Evolutionary conservation across 352 stramenopile species (phyloP).

Genomic region (Peronospora tabacina): DNA sequence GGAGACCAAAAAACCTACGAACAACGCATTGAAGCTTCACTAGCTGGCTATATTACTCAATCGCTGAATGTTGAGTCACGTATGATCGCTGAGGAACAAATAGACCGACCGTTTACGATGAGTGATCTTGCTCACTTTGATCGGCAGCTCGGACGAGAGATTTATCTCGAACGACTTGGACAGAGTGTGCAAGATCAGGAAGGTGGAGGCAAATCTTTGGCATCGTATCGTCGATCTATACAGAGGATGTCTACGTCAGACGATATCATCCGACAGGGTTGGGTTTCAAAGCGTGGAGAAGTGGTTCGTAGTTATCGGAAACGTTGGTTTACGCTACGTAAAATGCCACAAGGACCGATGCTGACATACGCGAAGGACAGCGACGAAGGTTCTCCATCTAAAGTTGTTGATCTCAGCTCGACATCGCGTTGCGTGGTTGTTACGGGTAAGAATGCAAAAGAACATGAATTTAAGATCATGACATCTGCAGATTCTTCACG

Average conservation of each 20-base stretch:
- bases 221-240: constrained; percentile 60
- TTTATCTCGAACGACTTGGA: constrained; percentile 65
- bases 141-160: constrained; percentile 53
- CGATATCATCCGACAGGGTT: constrained; percentile 52
- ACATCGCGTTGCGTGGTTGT: constrained; percentile 62
- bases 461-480: constrained; percentile 70
- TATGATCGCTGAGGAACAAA: constrained; percentile 23
- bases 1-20: constrained; percentile 47
- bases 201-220: constrained; percentile 45
- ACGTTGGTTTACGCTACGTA: constrained; percentile 71
- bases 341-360: constrained; percentile 68
- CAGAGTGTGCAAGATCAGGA: constrained; percentile 53
- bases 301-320: constrained; percentile 74
- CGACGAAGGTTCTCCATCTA: constrained; percentile 35
- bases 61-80: constrained; percentile 40
- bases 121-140: constrained; percentile 58
- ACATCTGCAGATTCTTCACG: constrained; percentile 66
- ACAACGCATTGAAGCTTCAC: constrained; percentile 55
- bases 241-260: constrained; percentile 39
- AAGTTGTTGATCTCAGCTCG: constrained; percentile 69
- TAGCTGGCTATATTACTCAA: constrained; percentile 46
- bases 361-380: constrained; percentile 75
- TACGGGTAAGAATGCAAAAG: constrained; percentile 45
- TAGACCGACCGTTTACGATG: constrained; percentile 48
- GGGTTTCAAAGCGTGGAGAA: constrained; percentile 70